Evolutionary conservation across 1,284 basidiomycete genomes (phyloP), one percentile per base, ranked within the genome.

Genomic region (Pterula multifida): DNA sequence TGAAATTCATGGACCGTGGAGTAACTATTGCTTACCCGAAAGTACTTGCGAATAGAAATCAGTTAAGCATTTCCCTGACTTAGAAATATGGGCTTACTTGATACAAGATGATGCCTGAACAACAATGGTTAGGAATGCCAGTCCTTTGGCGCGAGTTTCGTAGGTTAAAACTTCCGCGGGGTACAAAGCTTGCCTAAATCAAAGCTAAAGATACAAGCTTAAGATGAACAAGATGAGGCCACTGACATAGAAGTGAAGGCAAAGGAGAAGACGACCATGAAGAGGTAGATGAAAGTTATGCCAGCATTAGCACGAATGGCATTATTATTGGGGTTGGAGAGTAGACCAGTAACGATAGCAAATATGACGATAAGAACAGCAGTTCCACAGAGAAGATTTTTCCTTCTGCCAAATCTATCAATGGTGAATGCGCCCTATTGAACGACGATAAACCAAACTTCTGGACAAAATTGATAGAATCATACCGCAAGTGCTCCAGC

Each of bases 161-260:
- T 72, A 78, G 15, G 67, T 63, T 12, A 78, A 61, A 3, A 75
- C 71, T 58, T 78, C 76, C 1, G 75, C 68, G 13, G 75, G 73
- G 56, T 78, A 79, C 2, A 75, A 61, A 1, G 70, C 70, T 65
- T 78, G 75, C 61, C 73, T 69, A 25, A 56, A 58, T 6, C 6
- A 32, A 32, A 15, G 28, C 15, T 15, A 32, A 32, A 15, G 15
- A 32, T 15, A 32, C 6, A 32, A 45, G 35, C 17, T 15, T 22
- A 28, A 26, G 2, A 24, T 39, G 21, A 21, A 35, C 21, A 12
- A 39, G 36, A 6, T 23, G 42, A 22, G 2, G 12, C 2, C 17
- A 58, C 67, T 52, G 52, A 70, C 65, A 78, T 71, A 0, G 75
- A 71, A 2, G 75, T 78, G 69, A 71, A 78, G 24, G 75, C 75